A percentile compares a stretch with the other conserved stretches of the same genome.
Evolutionary conservation across 2,329 filamentous ascomycete species (phyloP).

Genomic region (Amauroascus niger): DNA sequence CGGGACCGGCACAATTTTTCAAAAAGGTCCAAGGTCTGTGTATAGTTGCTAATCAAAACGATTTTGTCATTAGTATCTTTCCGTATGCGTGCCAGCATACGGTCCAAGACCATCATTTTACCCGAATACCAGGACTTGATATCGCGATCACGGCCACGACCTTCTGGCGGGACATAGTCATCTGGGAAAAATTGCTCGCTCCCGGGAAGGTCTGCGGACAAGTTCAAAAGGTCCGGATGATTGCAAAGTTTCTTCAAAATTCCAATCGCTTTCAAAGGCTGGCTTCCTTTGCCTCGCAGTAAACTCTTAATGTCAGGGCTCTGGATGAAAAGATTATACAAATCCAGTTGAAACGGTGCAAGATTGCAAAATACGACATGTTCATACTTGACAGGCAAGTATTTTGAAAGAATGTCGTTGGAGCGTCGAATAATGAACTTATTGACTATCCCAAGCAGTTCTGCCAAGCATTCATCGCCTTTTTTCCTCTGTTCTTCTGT

Average conservation of each 20-base stretch:
- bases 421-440: conserved; percentile 97
- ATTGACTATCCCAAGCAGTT: conserved; percentile 78
- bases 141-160: conserved; percentile 79
- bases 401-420: conserved; percentile 96
- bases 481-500: conserved; percentile 70
- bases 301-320: conserved; percentile 90
- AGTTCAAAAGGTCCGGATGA: conserved; percentile 82
- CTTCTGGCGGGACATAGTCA: conserved; percentile 80
- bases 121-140: conserved; percentile 93
- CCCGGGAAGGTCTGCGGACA: conserved; percentile 75
- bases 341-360: conserved; percentile 78
- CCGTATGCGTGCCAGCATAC: conserved; percentile 91
- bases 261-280: conserved; percentile 91
- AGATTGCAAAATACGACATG: conserved; percentile 97
- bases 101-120: conserved; percentile 96
- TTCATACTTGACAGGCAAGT: conserved; percentile 95
- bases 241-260: conserved; percentile 98
- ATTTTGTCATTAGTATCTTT: conserved; percentile 98
- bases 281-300: conserved; percentile 84
- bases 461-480: conserved; percentile 71
- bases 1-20: conserved; percentile 79
- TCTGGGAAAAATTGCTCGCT: conserved; percentile 72
- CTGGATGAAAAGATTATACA: conserved; percentile 96
- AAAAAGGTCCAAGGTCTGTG: conserved; percentile 88
- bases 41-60: conserved; percentile 97